Evolutionary conservation across 75 land plant genomes (phyloP), one percentile per base, ranked within the genome.

Genomic region (Adiantum capillusveneris): DNA sequence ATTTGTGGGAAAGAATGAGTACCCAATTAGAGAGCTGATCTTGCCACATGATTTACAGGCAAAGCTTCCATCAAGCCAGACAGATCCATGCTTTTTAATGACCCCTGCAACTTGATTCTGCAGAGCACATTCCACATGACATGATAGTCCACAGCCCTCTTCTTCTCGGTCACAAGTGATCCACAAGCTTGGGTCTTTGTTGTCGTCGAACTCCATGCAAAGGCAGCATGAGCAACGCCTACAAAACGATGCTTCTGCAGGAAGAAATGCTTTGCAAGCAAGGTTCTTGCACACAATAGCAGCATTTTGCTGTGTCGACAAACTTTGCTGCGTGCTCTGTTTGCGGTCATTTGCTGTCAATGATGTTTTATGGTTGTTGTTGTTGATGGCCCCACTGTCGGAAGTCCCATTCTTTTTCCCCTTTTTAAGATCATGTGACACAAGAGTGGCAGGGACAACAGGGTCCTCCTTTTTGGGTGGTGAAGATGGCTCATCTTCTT

Each of bases 111-210:
- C 70, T 54, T 64, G 76, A 69, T 74, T 31, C 26, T 72, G 77
- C 24, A 85, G 55, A 19, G 86, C 84, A 78, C 95, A 89, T 63
- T 85, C 90, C 25, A 89, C 69, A 70, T 89, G 95, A 22, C 90
- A 89, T 19, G 95, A 89, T 59, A 80, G 46, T 27, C 83, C 79
- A 72, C 95, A 89, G 0, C 82, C 73, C 7, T 67, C 62, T 18
- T 68, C 83, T 25, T 88, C 92, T 13, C 80, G 67, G 56, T 59
- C 63, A 54, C 95, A 89, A 57, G 64, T 58, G 22, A 89, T 57
- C 95, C 95, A 89, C 27, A 89, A 62, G 55, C 95, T 82, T 19
- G 95, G 95, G 56, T 89, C 95, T 67, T 89, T 89, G 56, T 89
- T 89, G 52, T 89, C 95, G 75, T 89, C 95, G 57, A 72, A 89